phyloP scores from a whole-genome alignment of 2,329 filamentous ascomycete genomes.

The Aspergillus sp. region DNA sequence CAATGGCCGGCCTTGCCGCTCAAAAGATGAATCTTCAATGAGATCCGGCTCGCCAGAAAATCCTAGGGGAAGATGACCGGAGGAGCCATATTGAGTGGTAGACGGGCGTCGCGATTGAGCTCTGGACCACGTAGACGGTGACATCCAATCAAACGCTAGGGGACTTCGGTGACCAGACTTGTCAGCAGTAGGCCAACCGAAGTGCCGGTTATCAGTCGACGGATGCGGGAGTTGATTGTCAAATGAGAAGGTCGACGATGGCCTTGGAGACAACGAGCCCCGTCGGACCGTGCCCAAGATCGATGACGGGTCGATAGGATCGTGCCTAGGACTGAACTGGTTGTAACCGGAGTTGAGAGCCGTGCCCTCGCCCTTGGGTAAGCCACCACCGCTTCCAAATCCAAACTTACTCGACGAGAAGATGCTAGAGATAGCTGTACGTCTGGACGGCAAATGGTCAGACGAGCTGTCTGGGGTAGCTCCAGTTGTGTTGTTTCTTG shows the following conservation, averaged over 20 bases:
- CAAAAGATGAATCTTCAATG: constrained; percentile 46
- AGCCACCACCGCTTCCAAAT: constrained; percentile 30
- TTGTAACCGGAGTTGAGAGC: constrained; percentile 44
- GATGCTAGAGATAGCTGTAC: constrained; percentile 44
- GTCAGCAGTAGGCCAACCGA: constrained; percentile 62
- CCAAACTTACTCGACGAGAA: constrained; percentile 43
- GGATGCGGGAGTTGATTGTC: constrained; percentile 66
- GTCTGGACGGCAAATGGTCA: constrained; percentile 39
- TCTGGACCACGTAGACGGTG: constrained; percentile 65
- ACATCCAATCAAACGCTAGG: constrained; percentile 55
- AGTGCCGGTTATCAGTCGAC: constrained; percentile 74
- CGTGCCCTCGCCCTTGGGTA: constrained; percentile 32
- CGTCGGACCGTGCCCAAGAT: constrained; percentile 44
- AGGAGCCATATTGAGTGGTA: constrained; percentile 71
- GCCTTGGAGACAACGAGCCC: constrained; percentile 47
- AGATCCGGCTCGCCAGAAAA: constrained; percentile 52
- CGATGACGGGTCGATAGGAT: constrained; percentile 47
- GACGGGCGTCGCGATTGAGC: constrained; percentile 79
- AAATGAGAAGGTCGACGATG: constrained; percentile 56
- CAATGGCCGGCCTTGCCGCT: constrained; percentile 51
- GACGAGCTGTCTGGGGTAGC: constrained; percentile 44
- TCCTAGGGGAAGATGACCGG: constrained; percentile 60
- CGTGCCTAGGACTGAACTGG: constrained; percentile 47
- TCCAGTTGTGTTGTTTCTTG: constrained; percentile 44
- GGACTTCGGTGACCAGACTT: constrained; percentile 57